Percentiles rank a stretch among this genome's conserved stretches.
phyloP scores from a whole-genome alignment of 768 basidiomycete species.

The Leccinum imitatum region DNA sequence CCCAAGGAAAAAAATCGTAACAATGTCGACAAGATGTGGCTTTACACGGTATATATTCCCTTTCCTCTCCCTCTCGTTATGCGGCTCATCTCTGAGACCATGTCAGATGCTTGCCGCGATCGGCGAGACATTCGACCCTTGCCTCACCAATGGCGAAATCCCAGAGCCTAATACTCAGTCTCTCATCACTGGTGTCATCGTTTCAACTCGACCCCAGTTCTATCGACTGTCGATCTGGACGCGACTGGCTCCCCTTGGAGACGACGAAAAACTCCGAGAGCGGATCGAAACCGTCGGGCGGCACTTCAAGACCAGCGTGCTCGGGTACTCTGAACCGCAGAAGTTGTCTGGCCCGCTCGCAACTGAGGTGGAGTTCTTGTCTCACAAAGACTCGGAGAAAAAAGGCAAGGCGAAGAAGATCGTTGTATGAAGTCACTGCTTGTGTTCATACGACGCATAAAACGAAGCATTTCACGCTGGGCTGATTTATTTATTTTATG shows the following conservation, averaged over 20 bases:
- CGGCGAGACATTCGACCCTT: slow-evolving; percentile 97
- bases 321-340: slow-evolving; percentile 75
- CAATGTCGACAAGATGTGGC: slow-evolving; percentile 93
- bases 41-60: slow-evolving; percentile 74
- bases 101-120: slow-evolving; percentile 97
- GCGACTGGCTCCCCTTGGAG: slow-evolving; percentile 64
- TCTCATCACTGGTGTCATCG: slow-evolving; percentile 90
- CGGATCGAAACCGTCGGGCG: slow-evolving; percentile 82
- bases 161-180: slow-evolving; percentile 49
- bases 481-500: slow-evolving; percentile 35
- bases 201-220: slow-evolving; percentile 91
- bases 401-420: slow-evolving; percentile 89
- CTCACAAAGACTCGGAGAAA: slow-evolving; percentile 94
- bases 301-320: slow-evolving; percentile 89
- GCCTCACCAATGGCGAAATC: slow-evolving; percentile 51
- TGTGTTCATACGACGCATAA: slow-evolving; percentile 18
- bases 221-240: slow-evolving; percentile 99
- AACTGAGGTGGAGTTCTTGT: slow-evolving; percentile 92
- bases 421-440: slow-evolving; percentile 45
- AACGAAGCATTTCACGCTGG: slow-evolving; percentile 16
- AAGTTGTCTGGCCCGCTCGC: slow-evolving; percentile 83
- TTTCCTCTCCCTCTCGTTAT: background rate
- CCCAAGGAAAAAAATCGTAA: slow-evolving; percentile 90
- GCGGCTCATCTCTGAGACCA: slow-evolving; percentile 3
- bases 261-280: slow-evolving; percentile 64